Percentiles rank a stretch among this genome's conserved stretches.
Conservation (phyloP, 1,139 yeast species). For the Lodderomyces metapsilosis region DNA sequence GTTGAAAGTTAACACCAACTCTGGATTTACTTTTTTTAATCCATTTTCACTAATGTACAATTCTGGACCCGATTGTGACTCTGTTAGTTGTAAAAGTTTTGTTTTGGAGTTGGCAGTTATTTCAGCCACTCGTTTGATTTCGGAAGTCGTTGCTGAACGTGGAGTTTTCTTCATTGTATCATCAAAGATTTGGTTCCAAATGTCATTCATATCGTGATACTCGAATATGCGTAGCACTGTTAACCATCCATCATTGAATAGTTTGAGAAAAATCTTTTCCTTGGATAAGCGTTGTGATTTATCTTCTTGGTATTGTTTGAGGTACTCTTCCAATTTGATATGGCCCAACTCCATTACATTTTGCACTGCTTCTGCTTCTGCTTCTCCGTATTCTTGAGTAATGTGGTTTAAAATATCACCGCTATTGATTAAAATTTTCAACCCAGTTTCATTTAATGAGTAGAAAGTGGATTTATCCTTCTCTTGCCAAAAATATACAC, state of each 20-base stretch:
- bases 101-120: conserved; percentile 61
- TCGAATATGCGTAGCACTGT: conserved; percentile 36
- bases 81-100: conserved; percentile 38
- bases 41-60: conserved; percentile 33
- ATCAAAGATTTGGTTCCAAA: conserved; percentile 56
- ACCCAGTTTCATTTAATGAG: conserved; percentile 62
- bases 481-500: conserved; percentile 55
- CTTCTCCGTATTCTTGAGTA: conserved; percentile 38
- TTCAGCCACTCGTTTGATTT: conserved; percentile 61
- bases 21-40: conserved; percentile 42
- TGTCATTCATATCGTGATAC: conserved; percentile 49
- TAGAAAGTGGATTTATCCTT: conserved; percentile 48
- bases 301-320: conserved; percentile 36
- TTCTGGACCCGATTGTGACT: conserved; percentile 30
- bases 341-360: conserved; percentile 67
- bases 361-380: conserved; percentile 68
- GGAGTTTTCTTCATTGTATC: conserved; percentile 53
- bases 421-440: conserved; percentile 63
- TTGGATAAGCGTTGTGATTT: conserved; percentile 19
- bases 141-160: conserved; percentile 50
- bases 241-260: conserved; percentile 62
- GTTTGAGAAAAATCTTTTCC: conserved; percentile 38
- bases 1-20: conserved; percentile 60
- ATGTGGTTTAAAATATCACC: conserved; percentile 71
- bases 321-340: conserved; percentile 59